Conservation (phyloP, 208 protist genomes). For the Crithidia brevicula region DNA sequence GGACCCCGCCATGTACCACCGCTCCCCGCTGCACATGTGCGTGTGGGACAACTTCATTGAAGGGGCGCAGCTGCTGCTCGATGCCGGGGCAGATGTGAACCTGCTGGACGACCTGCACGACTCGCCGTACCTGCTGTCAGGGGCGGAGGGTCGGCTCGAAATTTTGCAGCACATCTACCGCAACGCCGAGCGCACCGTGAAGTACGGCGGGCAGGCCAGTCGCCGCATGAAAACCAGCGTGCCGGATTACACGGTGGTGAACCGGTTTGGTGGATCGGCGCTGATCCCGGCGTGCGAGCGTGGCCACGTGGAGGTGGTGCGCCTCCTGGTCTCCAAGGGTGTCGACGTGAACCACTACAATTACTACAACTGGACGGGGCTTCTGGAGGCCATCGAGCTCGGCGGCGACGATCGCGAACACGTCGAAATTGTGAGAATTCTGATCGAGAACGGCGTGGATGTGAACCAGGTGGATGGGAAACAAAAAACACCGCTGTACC, state of each 20-base stretch:
- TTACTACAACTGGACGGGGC: slow-evolving; percentile 39
- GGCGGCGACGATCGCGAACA: slow-evolving; percentile 67
- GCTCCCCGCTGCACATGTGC: slow-evolving; percentile 55
- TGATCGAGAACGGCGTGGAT: slow-evolving; percentile 51
- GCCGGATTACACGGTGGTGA: slow-evolving; percentile 45
- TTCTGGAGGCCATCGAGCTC: slow-evolving; percentile 51
- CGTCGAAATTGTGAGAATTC: slow-evolving; percentile 57
- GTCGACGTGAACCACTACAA: slow-evolving; percentile 57
- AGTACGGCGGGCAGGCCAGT: slow-evolving; percentile 25
- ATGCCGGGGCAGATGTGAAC: slow-evolving; percentile 59
- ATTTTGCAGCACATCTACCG: slow-evolving; percentile 55
- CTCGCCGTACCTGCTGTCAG: slow-evolving; percentile 51
- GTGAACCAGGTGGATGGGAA: slow-evolving; percentile 47
- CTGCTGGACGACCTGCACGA: slow-evolving; percentile 58
- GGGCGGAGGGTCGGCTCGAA: slow-evolving; percentile 49
- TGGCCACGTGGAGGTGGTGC: slow-evolving; percentile 49
- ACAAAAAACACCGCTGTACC: slow-evolving; percentile 48
- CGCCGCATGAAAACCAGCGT: slow-evolving; percentile 33
- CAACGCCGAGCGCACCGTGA: slow-evolving; percentile 29
- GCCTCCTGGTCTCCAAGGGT: slow-evolving; percentile 42
- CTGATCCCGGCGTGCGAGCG: slow-evolving; percentile 59
- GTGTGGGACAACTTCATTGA: slow-evolving; percentile 58
- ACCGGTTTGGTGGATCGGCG: slow-evolving; percentile 44
- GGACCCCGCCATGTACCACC: slow-evolving; percentile 34
- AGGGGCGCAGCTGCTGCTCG: slow-evolving; percentile 46